Conservation (phyloP, 768 basidiomycete species). For the Scleroderma bovista region DNA sequence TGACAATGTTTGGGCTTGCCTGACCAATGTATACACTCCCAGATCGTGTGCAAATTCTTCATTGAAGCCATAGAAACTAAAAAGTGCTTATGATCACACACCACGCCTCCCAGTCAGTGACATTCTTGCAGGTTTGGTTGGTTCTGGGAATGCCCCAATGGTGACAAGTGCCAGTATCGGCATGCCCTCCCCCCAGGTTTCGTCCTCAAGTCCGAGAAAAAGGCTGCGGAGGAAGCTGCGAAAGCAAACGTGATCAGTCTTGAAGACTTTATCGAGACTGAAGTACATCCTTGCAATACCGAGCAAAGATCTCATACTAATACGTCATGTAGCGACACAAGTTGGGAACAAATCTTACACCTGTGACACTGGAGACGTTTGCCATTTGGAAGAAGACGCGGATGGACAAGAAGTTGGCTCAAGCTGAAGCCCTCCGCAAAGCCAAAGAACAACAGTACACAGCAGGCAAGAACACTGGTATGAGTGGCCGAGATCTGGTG, state of each 20-base stretch:
- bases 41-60: conserved; percentile 98
- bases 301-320: not conserved
- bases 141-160: conserved; percentile 96
- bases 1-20: conserved; percentile 10
- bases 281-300: conserved; percentile 49
- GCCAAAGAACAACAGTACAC: conserved; percentile 75
- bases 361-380: conserved; percentile 88
- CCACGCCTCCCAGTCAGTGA: not conserved
- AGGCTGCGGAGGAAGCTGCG: conserved; percentile 85
- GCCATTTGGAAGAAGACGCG: conserved; percentile 93
- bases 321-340: conserved; percentile 74
- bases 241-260: conserved; percentile 86
- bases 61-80: conserved; percentile 92
- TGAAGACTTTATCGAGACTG: conserved; percentile 96
- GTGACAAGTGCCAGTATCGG: conserved; percentile 85
- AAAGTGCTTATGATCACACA: conserved; percentile 40
- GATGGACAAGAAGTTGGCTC: conserved; percentile 92
- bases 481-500: conserved; percentile 95
- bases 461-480: conserved; percentile 87
- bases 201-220: conserved; percentile 89
- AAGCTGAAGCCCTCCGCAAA: conserved; percentile 73
- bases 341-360: conserved; percentile 83
- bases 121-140: conserved; percentile 63
- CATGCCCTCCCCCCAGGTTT: conserved; percentile 96
- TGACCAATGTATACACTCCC: not conserved